Conservation (phyloP, 495 filamentous ascomycete species). For the Jackrogersella minutella region DNA sequence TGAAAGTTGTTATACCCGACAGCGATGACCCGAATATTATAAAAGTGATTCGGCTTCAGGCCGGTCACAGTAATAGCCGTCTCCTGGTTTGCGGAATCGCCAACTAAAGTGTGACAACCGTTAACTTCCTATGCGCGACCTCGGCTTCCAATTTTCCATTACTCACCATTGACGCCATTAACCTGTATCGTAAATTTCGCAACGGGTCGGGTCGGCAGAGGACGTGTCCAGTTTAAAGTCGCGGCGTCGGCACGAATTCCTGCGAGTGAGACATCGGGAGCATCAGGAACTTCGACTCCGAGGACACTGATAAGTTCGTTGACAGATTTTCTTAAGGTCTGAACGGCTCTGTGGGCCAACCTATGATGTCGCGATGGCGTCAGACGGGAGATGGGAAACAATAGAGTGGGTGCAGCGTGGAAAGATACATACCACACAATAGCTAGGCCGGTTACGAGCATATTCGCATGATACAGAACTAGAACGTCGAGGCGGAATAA, state of each 20-base stretch:
- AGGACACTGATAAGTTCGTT: slow-evolving; percentile 88
- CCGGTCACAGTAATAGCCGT: slow-evolving; percentile 88
- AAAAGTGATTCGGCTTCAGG: slow-evolving; percentile 84
- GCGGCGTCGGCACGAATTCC: slow-evolving; percentile 86
- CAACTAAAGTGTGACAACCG: slow-evolving; percentile 63
- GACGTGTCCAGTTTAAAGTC: slow-evolving; percentile 89
- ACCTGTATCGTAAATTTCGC: slow-evolving; percentile 90
- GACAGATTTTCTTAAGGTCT: slow-evolving; percentile 87
- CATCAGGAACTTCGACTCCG: slow-evolving; percentile 89
- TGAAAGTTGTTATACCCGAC: slow-evolving; percentile 91
- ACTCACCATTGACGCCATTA: slow-evolving; percentile 87
- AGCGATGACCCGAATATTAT: slow-evolving; percentile 90
- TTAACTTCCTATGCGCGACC: slow-evolving; percentile 18
- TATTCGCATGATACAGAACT: slow-evolving; percentile 52
- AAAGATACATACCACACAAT: slow-evolving; percentile 51
- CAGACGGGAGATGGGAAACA: slow-evolving; percentile 5
- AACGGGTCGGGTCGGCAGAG: slow-evolving; percentile 77
- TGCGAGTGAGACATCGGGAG: slow-evolving; percentile 90
- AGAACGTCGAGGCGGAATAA: slow-evolving; percentile 51
- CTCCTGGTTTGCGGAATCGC: slow-evolving; percentile 84
- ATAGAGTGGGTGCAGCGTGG: neutral
- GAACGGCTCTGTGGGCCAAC: slow-evolving; percentile 64
- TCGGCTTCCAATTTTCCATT: neutral
- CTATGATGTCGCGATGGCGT: slow-evolving; percentile 24
- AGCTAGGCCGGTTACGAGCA: slow-evolving; percentile 55